Base-by-base conservation (phyloP, 2,329 filamentous ascomycete species). In the Ceratocystis huliohia region DNA sequence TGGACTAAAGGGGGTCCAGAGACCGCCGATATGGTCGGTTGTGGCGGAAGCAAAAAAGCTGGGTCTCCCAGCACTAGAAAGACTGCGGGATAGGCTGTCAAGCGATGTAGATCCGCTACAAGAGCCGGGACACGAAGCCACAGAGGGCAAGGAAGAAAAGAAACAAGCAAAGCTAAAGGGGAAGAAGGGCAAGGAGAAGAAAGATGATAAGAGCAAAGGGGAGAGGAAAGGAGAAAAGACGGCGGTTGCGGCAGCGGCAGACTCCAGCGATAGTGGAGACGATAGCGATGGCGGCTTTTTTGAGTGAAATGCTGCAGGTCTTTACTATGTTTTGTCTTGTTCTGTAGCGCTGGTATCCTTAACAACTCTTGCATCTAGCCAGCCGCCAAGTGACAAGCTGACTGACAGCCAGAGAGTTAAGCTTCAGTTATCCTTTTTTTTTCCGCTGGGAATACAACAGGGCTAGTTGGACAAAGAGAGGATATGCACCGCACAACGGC, bases 21-120 rank as follows among this genome's bases (percentile, higher is more conserved):
- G 81, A 67, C 79, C 81, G 5, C 79, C 82, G n/a, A 82, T 91
- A 77, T 91, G 88, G 88, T 75, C 76, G 17, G 75, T 80, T 15
- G 81, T 93, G 20, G 87, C 89, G 75, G 78, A 82, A 71, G 81
- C 85, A 13, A 84, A 88, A 78, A 76, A 78, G 65, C 77, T 84
- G 46, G 84, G 84, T 5, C 77, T 73, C 2, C 70, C 76, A 0
- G 79, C 79, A 15, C 72, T 88, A 64, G 78, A 82, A 68, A 76
- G 73, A 64, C 71, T 88, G 63, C 78, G 84, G 64, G 83, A 88
- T 70, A 80, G 84, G 68, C 75, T 70, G 68, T 69, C 76, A 30
- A 70, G 71, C 17, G 45, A 67, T 70, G 74, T 69, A 70, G 70
- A 63, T 44, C 68, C 66, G 30, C 64, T 68, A 41, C 64, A 64